Conservation (phyloP, 2,329 filamentous ascomycete genomes). For the Paraphaeosphaeria minitans region DNA sequence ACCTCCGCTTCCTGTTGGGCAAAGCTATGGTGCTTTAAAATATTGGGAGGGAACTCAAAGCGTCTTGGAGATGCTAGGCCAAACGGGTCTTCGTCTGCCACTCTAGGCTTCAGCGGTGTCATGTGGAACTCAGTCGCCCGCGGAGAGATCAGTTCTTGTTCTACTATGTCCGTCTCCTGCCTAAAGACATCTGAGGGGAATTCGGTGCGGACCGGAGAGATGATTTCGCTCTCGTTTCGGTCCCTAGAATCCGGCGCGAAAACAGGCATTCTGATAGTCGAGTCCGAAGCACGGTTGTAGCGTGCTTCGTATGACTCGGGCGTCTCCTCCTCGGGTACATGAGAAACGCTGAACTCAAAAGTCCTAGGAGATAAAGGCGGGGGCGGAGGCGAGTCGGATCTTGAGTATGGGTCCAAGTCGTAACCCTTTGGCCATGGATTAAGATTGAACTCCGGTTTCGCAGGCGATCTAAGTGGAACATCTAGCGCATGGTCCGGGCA, state of each 20-base stretch:
- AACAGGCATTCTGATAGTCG: slow-evolving; percentile 17
- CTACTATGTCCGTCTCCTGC: slow-evolving; percentile 33
- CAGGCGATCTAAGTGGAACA: slow-evolving; percentile 34
- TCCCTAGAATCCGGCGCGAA: neutral
- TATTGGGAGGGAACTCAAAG: slow-evolving; percentile 41
- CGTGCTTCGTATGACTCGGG: slow-evolving; percentile 26
- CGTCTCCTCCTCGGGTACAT: slow-evolving; percentile 10
- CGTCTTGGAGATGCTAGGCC: slow-evolving; percentile 48
- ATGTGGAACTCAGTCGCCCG: slow-evolving; percentile 45
- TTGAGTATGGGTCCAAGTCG: slow-evolving; percentile 22
- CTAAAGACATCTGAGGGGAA: slow-evolving; percentile 43
- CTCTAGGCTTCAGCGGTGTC: slow-evolving; percentile 41
- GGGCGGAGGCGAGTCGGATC: slow-evolving; percentile 18
- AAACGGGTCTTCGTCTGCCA: slow-evolving; percentile 44
- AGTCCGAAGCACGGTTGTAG: slow-evolving; percentile 27
- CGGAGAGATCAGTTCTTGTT: slow-evolving; percentile 45
- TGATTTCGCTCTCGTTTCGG: slow-evolving; percentile 17
- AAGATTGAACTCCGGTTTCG: slow-evolving; percentile 36
- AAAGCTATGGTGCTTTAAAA: slow-evolving; percentile 31
- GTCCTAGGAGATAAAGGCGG: slow-evolving; percentile 34
- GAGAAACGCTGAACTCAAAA: slow-evolving; percentile 27
- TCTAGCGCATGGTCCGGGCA: slow-evolving; percentile 21
- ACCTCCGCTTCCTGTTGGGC: slow-evolving; percentile 19
- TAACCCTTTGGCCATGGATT: slow-evolving; percentile 37
- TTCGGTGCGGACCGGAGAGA: slow-evolving; percentile 48